Conservation (phyloP, 2,329 filamentous ascomycete genomes). For the Ophiostoma novo-ulmi region DNA sequence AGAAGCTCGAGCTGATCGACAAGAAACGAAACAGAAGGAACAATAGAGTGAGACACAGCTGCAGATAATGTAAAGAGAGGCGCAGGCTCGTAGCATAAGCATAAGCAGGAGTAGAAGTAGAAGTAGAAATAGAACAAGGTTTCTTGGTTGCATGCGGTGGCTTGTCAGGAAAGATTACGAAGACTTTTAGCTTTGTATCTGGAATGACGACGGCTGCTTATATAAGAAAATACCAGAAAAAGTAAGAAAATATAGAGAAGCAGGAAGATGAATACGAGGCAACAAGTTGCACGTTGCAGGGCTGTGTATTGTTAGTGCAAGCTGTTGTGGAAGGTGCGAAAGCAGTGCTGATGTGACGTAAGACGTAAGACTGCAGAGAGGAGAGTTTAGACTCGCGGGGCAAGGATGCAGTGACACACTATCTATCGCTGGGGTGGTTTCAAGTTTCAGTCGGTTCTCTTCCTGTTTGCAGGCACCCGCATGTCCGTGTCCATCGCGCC, state of each 20-base stretch:
- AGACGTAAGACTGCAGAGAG: neutral
- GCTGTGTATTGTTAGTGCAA: neutral
- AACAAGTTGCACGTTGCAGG: neutral
- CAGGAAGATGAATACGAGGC: neutral
- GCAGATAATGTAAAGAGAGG: neutral
- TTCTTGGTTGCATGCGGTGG: neutral
- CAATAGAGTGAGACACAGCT: neutral
- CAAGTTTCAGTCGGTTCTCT: neutral
- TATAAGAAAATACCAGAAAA: neutral
- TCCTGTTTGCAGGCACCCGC: neutral
- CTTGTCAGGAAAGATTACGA: conserved; percentile 9
- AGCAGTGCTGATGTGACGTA: conserved; percentile 10
- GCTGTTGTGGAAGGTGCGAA: conserved; percentile 6
- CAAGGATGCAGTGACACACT: neutral
- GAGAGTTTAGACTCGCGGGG: conserved; percentile 1
- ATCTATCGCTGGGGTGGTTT: neutral
- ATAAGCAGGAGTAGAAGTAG: neutral
- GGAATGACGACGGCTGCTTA: conserved; percentile 2
- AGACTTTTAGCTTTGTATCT: neutral
- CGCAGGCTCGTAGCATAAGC: neutral
- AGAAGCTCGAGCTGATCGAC: neutral
- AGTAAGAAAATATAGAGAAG: neutral
- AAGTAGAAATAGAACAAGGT: neutral
- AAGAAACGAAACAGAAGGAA: neutral
- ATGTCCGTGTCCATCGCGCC: neutral